These are phyloP conservation scores for Pichia cabralensis DNA, from an alignment of 805 yeast species.

Conservation along the genomic window DNA sequence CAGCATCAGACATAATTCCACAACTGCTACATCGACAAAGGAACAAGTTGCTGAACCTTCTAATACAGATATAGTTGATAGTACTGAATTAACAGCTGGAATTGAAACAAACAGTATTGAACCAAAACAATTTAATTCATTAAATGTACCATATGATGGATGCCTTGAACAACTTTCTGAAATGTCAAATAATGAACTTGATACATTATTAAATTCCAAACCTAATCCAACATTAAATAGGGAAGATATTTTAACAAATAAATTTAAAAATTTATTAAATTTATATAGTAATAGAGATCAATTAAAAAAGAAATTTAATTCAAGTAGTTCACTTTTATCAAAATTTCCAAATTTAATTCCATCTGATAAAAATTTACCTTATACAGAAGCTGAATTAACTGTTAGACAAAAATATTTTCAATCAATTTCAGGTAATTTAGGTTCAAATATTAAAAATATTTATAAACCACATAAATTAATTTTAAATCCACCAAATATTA, in stretches of 20 bases:
- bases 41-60: neutral
- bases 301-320: constrained; percentile 13
- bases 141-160: constrained; percentile 7
- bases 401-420: constrained; percentile 64
- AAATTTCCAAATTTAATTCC: constrained; percentile 56
- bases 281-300: constrained; percentile 19
- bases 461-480: constrained; percentile 64
- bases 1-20: no score
- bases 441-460: constrained; percentile 53
- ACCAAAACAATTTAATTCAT: constrained; percentile 4
- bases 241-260: constrained; percentile 19
- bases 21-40: neutral
- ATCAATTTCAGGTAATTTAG: constrained; percentile 43
- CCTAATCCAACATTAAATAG: constrained; percentile 23
- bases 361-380: constrained; percentile 52
- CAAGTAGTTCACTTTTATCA: constrained; percentile 19
- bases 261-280: constrained; percentile 20
- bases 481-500: constrained; percentile 44
- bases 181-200: constrained; percentile 19
- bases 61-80: no score
- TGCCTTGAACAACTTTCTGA: constrained; percentile 13
- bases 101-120: neutral
- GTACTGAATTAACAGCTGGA: no score
- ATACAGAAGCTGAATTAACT: constrained; percentile 67
- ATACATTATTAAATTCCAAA: constrained; percentile 15